Conservation (phyloP, 805 yeast species). For the Metschnikowia reukaufii region DNA sequence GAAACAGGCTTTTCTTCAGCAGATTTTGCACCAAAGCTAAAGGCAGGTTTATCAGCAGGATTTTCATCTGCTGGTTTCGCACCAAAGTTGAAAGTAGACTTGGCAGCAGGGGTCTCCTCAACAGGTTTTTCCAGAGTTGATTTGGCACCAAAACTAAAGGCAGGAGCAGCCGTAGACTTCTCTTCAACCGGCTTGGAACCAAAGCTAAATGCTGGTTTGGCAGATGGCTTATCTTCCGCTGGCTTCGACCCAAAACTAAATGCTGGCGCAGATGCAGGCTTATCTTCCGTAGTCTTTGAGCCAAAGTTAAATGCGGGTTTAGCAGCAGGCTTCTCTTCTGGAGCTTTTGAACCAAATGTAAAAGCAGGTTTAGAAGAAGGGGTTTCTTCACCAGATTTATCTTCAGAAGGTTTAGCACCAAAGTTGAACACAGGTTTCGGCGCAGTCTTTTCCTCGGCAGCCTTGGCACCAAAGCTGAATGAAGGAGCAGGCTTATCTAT, state of each 20-base stretch:
- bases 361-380: neutral
- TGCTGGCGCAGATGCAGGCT: neutral
- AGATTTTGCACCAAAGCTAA: slow-evolving; percentile 1
- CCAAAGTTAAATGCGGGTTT: slow-evolving; percentile 7
- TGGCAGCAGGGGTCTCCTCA: neutral
- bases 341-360: neutral
- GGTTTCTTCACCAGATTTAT: neutral
- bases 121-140: neutral
- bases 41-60: neutral
- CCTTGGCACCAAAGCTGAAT: slow-evolving; percentile 9
- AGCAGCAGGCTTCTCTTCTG: neutral
- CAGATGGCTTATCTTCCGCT: neutral
- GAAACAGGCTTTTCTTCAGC: neutral
- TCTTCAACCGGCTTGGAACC: neutral
- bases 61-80: slow-evolving; percentile 1
- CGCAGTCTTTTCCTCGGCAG: neutral
- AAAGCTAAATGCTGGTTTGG: slow-evolving; percentile 5
- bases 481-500: neutral
- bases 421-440: slow-evolving; percentile 1
- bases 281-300: slow-evolving; percentile 1
- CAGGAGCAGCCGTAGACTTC: neutral
- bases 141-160: slow-evolving; percentile 4
- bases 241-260: slow-evolving; percentile 1
- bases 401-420: neutral
- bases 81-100: slow-evolving; percentile 7